Evolutionary conservation across 2,329 filamentous ascomycete species (phyloP).

Genomic region (Xylaria sp.): DNA sequence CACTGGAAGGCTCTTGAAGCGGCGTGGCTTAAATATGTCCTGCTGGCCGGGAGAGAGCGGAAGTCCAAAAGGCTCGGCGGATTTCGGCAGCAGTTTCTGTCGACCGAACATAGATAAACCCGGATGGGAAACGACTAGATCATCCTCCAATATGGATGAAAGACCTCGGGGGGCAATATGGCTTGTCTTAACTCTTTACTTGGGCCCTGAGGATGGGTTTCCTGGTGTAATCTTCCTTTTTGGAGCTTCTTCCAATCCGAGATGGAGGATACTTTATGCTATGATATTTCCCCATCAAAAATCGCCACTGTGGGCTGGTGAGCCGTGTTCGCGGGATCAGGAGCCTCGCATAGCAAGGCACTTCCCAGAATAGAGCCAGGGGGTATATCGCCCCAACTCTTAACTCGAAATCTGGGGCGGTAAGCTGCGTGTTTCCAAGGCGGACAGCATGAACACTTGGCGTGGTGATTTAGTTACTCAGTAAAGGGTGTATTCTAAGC

Average conservation of each 20-base stretch:
- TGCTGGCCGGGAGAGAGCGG: conserved; percentile 24
- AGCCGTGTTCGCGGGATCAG: conserved; percentile 15
- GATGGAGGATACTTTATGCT: conserved; percentile 28
- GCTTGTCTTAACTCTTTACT: conserved; percentile 21
- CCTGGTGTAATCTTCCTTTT: conserved; percentile 11
- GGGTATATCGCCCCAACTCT: conserved; percentile 27
- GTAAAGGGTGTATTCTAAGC: conserved; percentile 15
- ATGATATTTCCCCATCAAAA: conserved; percentile 16
- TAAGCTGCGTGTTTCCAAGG: conserved; percentile 21
- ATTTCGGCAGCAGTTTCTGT: conserved; percentile 26
- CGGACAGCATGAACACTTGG: conserved; percentile 8
- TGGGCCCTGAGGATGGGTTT: conserved; percentile 17
- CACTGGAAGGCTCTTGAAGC: conserved; percentile 25
- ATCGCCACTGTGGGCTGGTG: conserved; percentile 25
- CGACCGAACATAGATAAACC: conserved; percentile 24
- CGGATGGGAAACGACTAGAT: conserved; percentile 26
- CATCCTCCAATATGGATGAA: conserved; percentile 26
- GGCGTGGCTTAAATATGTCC: conserved; percentile 23
- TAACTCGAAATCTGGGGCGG: conserved; percentile 27
- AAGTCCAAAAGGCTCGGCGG: conserved; percentile 24
- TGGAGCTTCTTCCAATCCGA: conserved; percentile 14
- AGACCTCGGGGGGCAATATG: conserved; percentile 19
- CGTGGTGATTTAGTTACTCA: conserved; percentile 18
- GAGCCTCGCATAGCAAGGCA: conserved; percentile 26
- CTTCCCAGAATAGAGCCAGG: conserved; percentile 21